Percentiles rank a stretch among this genome's conserved stretches.
These are phyloP conservation scores for Tinospora cordifolia DNA, from an alignment of 164 flowering plant species.

Conservation along the genomic window DNA sequence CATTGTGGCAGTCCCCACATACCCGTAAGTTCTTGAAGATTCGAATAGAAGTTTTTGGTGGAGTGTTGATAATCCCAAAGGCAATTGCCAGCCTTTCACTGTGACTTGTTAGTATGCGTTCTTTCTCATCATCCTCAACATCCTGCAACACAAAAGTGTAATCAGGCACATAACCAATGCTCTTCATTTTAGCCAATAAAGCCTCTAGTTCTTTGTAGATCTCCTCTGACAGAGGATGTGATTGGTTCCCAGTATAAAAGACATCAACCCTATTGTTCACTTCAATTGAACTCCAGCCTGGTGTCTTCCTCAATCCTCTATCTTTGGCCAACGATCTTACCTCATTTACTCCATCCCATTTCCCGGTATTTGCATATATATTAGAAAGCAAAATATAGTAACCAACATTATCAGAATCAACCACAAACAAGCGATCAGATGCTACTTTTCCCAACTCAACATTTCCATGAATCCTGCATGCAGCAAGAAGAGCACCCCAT, in stretches of 20 bases:
- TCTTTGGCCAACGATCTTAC: slow-evolving; percentile 49
- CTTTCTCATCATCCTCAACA: slow-evolving; percentile 71
- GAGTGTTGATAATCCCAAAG: slow-evolving; percentile 46
- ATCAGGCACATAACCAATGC: slow-evolving; percentile 57
- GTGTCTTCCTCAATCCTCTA: slow-evolving; percentile 60
- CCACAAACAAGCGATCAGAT: slow-evolving; percentile 39
- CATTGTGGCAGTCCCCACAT: slow-evolving; percentile 60
- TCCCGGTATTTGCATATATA: slow-evolving; percentile 49
- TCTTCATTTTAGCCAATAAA: slow-evolving; percentile 44
- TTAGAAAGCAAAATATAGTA: slow-evolving; percentile 62
- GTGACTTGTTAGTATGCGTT: slow-evolving; percentile 46
- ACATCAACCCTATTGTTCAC: slow-evolving; percentile 40
- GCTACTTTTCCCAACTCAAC: slow-evolving; percentile 48
- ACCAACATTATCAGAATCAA: slow-evolving; percentile 60
- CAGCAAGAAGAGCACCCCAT: slow-evolving; percentile 67
- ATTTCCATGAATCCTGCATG: slow-evolving; percentile 54
- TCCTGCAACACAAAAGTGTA: slow-evolving; percentile 63
- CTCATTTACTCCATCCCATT: slow-evolving; percentile 52
- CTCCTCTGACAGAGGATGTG: slow-evolving; percentile 40
- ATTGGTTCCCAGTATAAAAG: slow-evolving; percentile 51
- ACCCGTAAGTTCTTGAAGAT: slow-evolving; percentile 60
- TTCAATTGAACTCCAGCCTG: slow-evolving; percentile 73
- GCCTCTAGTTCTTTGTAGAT: slow-evolving; percentile 36
- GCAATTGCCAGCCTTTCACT: slow-evolving; percentile 67
- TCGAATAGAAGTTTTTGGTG: slow-evolving; percentile 36